phyloP scores from a whole-genome alignment of 495 filamentous ascomycete genomes.

The Umbilicaria muhlenbergii region DNA sequence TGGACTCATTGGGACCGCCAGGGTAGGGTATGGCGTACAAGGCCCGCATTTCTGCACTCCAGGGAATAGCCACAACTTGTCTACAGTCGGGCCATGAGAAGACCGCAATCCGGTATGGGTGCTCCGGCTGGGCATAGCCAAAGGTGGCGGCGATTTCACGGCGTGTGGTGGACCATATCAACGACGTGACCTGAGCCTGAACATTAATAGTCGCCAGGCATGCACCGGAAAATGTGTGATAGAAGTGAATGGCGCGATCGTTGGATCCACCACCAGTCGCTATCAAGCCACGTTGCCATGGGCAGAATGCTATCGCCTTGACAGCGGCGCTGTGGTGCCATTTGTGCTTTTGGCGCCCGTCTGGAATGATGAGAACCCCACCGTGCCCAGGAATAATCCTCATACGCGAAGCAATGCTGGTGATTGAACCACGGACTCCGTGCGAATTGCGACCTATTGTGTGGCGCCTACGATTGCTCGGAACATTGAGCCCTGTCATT shows the following conservation, averaged over 20 bases:
- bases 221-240: constrained; percentile 71
- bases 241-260: constrained; percentile 93
- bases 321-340: constrained; percentile 77
- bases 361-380: constrained; percentile 11
- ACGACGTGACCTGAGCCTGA: constrained; percentile 78
- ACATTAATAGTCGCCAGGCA: constrained; percentile 84
- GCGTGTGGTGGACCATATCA: constrained; percentile 78
- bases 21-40: constrained; percentile 35
- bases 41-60: constrained; percentile 56
- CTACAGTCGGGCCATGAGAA: constrained; percentile 92
- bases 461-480: no score
- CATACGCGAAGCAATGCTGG: background rate
- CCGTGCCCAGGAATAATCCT: constrained; percentile 7
- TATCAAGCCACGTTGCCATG: constrained; percentile 76
- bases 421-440: no score
- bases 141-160: constrained; percentile 88
- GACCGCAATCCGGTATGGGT: constrained; percentile 79
- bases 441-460: no score
- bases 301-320: constrained; percentile 95
- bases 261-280: constrained; percentile 90
- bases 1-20: constrained; percentile 17
- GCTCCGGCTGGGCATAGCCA: constrained; percentile 89
- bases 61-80: constrained; percentile 79
- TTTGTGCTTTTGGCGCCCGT: constrained; percentile 49
- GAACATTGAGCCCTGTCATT: background rate